Conservation (phyloP, 1,284 basidiomycete species). For the Trametes sp. region DNA sequence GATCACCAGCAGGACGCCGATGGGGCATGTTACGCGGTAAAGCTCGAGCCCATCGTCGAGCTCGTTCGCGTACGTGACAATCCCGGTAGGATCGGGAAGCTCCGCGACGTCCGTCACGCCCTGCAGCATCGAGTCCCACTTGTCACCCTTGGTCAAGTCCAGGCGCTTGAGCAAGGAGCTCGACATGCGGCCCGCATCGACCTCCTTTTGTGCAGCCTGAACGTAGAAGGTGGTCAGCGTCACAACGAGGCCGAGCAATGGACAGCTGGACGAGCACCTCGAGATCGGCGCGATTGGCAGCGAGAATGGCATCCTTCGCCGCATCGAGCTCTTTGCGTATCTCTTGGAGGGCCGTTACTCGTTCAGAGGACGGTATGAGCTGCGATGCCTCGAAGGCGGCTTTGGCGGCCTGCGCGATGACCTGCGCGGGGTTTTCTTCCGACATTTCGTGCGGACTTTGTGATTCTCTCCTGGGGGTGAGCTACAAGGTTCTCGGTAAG, state of each 20-base stretch:
- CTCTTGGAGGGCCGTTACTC: slow-evolving; percentile 74
- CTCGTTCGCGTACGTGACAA: slow-evolving; percentile 87
- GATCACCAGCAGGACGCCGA: slow-evolving; percentile 96
- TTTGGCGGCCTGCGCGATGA: slow-evolving; percentile 81
- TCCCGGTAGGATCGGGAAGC: slow-evolving; percentile 88
- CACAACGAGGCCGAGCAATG: no score
- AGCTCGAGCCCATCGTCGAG: slow-evolving; percentile 90
- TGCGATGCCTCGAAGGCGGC: slow-evolving; percentile 88
- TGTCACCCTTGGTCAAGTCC: slow-evolving; percentile 85
- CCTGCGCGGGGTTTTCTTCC: slow-evolving; percentile 28
- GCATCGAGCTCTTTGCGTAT: slow-evolving; percentile 74
- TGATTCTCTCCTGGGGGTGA: background rate
- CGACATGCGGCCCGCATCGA: slow-evolving; percentile 85
- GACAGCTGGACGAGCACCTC: slow-evolving; percentile 61
- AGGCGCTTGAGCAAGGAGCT: slow-evolving; percentile 85
- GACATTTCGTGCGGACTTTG: background rate
- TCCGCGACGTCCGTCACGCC: slow-evolving; percentile 89
- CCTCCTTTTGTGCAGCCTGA: slow-evolving; percentile 81
- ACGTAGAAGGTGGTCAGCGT: no score
- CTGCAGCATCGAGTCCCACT: slow-evolving; percentile 94
- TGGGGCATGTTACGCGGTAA: slow-evolving; percentile 95
- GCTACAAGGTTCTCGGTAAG: no score
- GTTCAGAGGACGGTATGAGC: slow-evolving; percentile 71
- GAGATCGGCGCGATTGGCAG: slow-evolving; percentile 84
- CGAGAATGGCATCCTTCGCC: slow-evolving; percentile 73